Evolutionary conservation across 768 basidiomycete genomes (phyloP), one percentile per base, ranked within the genome.

Genomic region (Candolleomyces eurysporus): DNA sequence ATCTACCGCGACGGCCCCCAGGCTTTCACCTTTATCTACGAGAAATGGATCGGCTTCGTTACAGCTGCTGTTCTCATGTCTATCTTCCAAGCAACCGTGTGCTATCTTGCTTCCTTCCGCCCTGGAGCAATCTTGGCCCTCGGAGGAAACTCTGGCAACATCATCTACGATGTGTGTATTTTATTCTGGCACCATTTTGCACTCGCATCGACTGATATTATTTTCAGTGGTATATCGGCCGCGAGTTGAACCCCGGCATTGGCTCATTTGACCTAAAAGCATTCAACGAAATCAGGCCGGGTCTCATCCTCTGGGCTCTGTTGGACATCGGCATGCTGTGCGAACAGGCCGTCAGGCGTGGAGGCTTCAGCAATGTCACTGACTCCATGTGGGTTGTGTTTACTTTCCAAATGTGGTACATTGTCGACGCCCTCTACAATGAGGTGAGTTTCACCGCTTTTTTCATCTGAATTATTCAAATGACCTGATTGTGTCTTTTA

Each of bases 371-470:
- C 26, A 76, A 81, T 16, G 78, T 90, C 64, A 94, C 94, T 1
- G 96, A 97, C 75, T 93, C 92, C 26, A 91, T 98, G 91, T 87
- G 89, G 82, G 83, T 98, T 21, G 91, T 96, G 17, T 75, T 93
- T 31, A 78, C 83, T 16, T 96, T 96, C 81, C 94, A 99, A 69
- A 74, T 81, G 3, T 89, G 87, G 77, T 99, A 99, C 71, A 90
- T 96, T 19, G 78, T 82, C 5, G 97, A 98, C 71, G 86, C 79
- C 3, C 76, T 97, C 49, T 97, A 91, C 77, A 94, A 95, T 71
- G 97, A 98, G 82, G 95, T 91, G 62, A 16, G 69, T 66, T 60
- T 14, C 60, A 21, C 53, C 14, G n/a, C 14, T 54, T 19, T 53
- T 50, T 13, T 11, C 17, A 10, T 13, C 36, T 17, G n/a, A 21